These are phyloP conservation scores for Aspergillus novoparasiticus DNA, from an alignment of 2,329 filamentous ascomycete genomes.

Conservation along the genomic window DNA sequence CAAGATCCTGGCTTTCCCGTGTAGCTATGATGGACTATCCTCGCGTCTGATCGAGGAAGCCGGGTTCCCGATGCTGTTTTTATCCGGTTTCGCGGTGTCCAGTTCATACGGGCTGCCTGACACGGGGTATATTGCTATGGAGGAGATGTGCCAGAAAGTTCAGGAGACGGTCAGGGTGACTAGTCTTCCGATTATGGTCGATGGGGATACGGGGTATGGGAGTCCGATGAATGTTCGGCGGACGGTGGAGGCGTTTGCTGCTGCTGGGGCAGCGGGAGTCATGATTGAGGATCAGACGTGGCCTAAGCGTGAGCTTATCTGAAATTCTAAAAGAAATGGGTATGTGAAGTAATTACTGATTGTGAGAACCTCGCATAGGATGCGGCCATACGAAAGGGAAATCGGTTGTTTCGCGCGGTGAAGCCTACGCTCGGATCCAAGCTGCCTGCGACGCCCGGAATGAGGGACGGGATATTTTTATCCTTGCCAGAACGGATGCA, in stretches of 20 bases:
- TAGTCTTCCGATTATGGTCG: slow-evolving; percentile 48
- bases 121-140: slow-evolving; percentile 54
- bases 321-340: too few relatives aligned
- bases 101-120: slow-evolving; percentile 49
- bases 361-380: slow-evolving; percentile 24
- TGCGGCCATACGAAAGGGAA: slow-evolving; percentile 53
- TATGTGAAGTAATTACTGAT: background rate
- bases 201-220: slow-evolving; percentile 54
- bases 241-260: slow-evolving; percentile 48
- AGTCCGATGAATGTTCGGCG: slow-evolving; percentile 51
- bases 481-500: slow-evolving; percentile 50
- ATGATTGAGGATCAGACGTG: slow-evolving; percentile 55
- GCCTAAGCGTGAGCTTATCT: slow-evolving; percentile 46
- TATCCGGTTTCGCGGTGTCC: slow-evolving; percentile 48
- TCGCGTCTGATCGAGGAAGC: slow-evolving; percentile 50
- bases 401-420: slow-evolving; percentile 47
- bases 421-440: slow-evolving; percentile 51
- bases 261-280: slow-evolving; percentile 41
- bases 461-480: slow-evolving; percentile 50
- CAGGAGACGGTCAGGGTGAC: slow-evolving; percentile 45
- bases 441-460: slow-evolving; percentile 51
- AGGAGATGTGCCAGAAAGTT: slow-evolving; percentile 50
- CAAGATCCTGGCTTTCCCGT: slow-evolving; percentile 50
- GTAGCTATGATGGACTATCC: slow-evolving; percentile 49
- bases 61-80: slow-evolving; percentile 50